phyloP scores from a whole-genome alignment of 1,139 yeast genomes.

The Tardiomyces blankii region DNA sequence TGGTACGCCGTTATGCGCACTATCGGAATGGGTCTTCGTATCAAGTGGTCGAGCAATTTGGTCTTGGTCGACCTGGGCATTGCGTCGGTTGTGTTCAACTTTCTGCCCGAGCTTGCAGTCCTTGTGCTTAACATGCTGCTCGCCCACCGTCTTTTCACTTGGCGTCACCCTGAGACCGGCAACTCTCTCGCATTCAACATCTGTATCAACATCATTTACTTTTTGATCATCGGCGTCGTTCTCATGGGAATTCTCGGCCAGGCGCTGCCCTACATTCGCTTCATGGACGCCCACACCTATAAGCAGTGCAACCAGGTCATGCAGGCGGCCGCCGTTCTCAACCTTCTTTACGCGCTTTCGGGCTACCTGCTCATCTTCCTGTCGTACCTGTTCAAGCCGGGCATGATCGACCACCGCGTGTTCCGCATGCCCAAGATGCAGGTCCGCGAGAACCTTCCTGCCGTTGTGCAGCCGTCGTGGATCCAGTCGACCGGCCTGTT shows the following conservation, averaged over 20 bases:
- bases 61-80: slow-evolving; percentile 42
- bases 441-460: slow-evolving; percentile 16
- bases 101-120: slow-evolving; percentile 36
- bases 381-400: slow-evolving; percentile 49
- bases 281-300: slow-evolving; percentile 36
- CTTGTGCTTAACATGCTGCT: slow-evolving; percentile 52
- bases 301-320: slow-evolving; percentile 45
- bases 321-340: slow-evolving; percentile 46
- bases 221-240: slow-evolving; percentile 45
- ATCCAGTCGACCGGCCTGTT: slow-evolving; percentile 48
- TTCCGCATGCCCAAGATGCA: slow-evolving; percentile 20
- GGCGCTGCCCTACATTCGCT: slow-evolving; percentile 50
- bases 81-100: slow-evolving; percentile 46
- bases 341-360: slow-evolving; percentile 46
- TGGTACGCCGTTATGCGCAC: slow-evolving; percentile 42
- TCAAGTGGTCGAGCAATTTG: slow-evolving; percentile 45
- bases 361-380: slow-evolving; percentile 39
- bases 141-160: slow-evolving; percentile 69
- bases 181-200: slow-evolving; percentile 43
- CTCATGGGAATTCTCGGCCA: slow-evolving; percentile 62
- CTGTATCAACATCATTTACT: slow-evolving; percentile 42
- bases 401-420: slow-evolving; percentile 40
- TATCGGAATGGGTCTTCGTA: slow-evolving; percentile 51
- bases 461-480: slow-evolving; percentile 74
- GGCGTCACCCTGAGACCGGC: slow-evolving; percentile 78